Evolutionary conservation across 2,329 filamentous ascomycete species (phyloP).

Genomic region (Nigrospora osmanthi): DNA sequence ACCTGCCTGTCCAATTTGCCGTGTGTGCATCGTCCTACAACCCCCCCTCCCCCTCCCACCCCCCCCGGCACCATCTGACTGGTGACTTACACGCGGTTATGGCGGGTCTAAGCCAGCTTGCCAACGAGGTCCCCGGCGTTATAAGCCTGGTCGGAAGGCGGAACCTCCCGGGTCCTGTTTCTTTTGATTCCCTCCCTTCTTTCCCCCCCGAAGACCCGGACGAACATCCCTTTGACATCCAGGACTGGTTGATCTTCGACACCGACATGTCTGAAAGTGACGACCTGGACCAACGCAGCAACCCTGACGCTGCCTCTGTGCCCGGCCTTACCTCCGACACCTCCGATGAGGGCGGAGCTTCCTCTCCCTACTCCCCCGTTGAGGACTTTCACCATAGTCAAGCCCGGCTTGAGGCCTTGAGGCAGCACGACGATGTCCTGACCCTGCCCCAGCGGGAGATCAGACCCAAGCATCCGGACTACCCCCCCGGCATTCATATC

Average conservation of each 20-base stretch:
- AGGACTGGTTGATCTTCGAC: conserved; percentile 3
- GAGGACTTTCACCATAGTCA: conserved; percentile 11
- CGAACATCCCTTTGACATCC: conserved; percentile 1
- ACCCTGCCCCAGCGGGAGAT: conserved; percentile 21
- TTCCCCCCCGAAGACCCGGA: background rate
- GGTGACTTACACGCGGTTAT: conserved; percentile 6
- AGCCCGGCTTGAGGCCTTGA: conserved; percentile 8
- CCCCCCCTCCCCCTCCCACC: background rate
- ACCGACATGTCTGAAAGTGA: conserved; percentile 1
- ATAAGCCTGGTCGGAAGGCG: conserved; percentile 3
- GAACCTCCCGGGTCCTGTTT: background rate
- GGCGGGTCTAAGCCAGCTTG: conserved; percentile 1
- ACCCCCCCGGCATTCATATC: background rate
- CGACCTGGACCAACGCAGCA: conserved; percentile 19
- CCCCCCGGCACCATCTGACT: background rate
- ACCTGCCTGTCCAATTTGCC: background rate
- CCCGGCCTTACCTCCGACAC: conserved; percentile 22
- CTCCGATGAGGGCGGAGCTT: conserved; percentile 22
- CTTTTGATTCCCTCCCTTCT: conserved; percentile 2
- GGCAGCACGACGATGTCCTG: conserved; percentile 22
- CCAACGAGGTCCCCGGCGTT: conserved; percentile 4
- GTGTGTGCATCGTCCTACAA: conserved; percentile 2
- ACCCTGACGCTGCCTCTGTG: conserved; percentile 21
- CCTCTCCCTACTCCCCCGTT: conserved; percentile 17
- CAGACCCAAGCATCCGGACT: conserved; percentile 14